Evolutionary conservation across 495 filamentous ascomycete species (phyloP).

Genomic region (Polyplosphaeria fusca): DNA sequence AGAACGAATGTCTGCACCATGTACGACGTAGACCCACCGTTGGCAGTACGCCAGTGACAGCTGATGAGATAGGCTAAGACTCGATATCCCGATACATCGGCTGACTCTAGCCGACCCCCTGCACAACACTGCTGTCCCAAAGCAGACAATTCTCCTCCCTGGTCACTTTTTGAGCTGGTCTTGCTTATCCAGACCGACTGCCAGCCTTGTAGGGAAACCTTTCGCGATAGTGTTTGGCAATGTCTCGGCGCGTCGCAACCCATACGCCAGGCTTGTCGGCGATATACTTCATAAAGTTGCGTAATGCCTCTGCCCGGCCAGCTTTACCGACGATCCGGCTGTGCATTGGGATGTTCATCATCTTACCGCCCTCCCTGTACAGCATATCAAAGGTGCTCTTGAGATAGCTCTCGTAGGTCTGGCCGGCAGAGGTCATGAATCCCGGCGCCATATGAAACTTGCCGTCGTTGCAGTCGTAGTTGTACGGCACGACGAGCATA

Average conservation of each 20-base stretch:
- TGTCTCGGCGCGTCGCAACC: slow-evolving; percentile 37
- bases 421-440: slow-evolving; percentile 29
- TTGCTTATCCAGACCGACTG: slow-evolving; percentile 14
- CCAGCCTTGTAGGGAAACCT: slow-evolving; percentile 36
- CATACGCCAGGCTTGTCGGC: slow-evolving; percentile 37
- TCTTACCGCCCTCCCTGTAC: slow-evolving; percentile 38
- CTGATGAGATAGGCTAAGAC: no score
- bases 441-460: slow-evolving; percentile 41
- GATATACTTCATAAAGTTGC: slow-evolving; percentile 38
- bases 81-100: no score
- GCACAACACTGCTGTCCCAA: no score
- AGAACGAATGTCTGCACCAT: no score
- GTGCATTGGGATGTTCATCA: slow-evolving; percentile 41
- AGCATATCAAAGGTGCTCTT: slow-evolving; percentile 38
- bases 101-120: no score
- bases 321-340: slow-evolving; percentile 37
- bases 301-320: slow-evolving; percentile 34
- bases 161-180: no score
- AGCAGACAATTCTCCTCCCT: no score
- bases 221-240: slow-evolving; percentile 34
- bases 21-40: no score
- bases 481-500: slow-evolving; percentile 37
- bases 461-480: slow-evolving; percentile 37
- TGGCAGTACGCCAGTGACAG: no score
- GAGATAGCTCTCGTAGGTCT: slow-evolving; percentile 36